Evolutionary conservation across 345 rosid genomes (phyloP).

Genomic region (Psidium guajava): DNA sequence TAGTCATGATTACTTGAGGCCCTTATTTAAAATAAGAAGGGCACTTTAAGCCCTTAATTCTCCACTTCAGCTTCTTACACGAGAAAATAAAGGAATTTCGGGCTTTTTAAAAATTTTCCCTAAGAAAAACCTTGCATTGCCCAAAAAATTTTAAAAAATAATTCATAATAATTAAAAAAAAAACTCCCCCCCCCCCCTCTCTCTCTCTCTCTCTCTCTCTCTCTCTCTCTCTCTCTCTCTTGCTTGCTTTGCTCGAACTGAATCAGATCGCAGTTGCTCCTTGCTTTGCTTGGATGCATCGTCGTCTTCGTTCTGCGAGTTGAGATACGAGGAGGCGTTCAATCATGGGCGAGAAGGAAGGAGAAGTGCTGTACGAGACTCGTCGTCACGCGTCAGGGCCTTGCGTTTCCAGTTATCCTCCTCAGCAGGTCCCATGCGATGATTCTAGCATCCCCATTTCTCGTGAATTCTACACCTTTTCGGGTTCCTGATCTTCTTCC

Average conservation of each 20-base stretch:
- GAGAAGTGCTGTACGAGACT: constrained; percentile 46
- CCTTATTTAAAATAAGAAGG: too few species aligned
- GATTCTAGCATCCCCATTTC: background rate
- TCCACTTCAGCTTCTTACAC: too few species aligned
- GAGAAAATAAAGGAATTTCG: too few species aligned
- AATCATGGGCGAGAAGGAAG: background rate
- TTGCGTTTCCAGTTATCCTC: constrained; percentile 59
- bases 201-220: too few species aligned
- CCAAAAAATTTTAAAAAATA: background rate
- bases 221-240: too few species aligned
- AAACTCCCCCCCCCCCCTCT: too few species aligned
- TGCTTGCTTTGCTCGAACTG: too few species aligned
- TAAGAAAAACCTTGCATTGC: background rate
- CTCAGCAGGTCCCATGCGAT: constrained; percentile 39
- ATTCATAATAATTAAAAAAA: background rate
- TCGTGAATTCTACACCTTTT: background rate
- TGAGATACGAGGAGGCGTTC: background rate
- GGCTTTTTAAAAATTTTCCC: too few species aligned
- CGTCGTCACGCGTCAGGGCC: constrained; percentile 59
- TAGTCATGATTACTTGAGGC: too few species aligned
- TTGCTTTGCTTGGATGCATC: background rate
- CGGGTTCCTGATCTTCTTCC: background rate
- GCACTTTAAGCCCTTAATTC: too few species aligned
- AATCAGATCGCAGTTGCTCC: background rate
- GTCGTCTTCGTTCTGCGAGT: background rate